Conservation (phyloP, 805 yeast species). For the Scheffersomyces coipomensis region DNA sequence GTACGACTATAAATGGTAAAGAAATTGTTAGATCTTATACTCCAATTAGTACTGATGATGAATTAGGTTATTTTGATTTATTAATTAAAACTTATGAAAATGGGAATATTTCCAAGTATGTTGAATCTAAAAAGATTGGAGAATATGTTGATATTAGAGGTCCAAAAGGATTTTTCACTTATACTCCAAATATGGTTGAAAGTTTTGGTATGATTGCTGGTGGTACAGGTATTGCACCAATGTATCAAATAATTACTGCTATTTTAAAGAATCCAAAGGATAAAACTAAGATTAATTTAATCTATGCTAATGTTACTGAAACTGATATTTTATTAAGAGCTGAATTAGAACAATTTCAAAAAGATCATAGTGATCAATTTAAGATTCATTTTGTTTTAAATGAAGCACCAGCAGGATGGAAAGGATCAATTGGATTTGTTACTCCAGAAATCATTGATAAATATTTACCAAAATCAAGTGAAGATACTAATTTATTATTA, state of each 20-base stretch:
- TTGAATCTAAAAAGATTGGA: constrained; percentile 73
- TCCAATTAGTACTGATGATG: constrained; percentile 79
- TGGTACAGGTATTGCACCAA: constrained; percentile 95
- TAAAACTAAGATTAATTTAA: constrained; percentile 66
- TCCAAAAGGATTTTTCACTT: constrained; percentile 86
- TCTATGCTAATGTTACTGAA: constrained; percentile 80
- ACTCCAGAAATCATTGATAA: constrained; percentile 69
- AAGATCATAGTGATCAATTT: constrained; percentile 56
- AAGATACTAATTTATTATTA: constrained; percentile 67
- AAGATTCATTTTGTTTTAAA: constrained; percentile 73
- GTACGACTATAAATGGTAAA: constrained; percentile 73
- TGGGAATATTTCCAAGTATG: constrained; percentile 78
- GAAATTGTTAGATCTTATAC: constrained; percentile 86
- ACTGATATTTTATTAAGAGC: constrained; percentile 78
- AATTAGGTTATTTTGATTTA: constrained; percentile 79
- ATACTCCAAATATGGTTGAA: constrained; percentile 73
- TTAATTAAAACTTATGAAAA: constrained; percentile 81
- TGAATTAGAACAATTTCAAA: constrained; percentile 70
- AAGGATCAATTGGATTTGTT: constrained; percentile 75
- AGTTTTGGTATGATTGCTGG: constrained; percentile 91
- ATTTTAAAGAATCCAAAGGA: constrained; percentile 76
- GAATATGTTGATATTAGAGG: constrained; percentile 79
- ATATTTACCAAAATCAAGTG: constrained; percentile 59
- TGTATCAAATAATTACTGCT: constrained; percentile 88
- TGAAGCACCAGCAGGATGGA: constrained; percentile 71